Base-by-base conservation (phyloP, 2,329 filamentous ascomycete genomes). In the Penicillium sumatraense region DNA sequence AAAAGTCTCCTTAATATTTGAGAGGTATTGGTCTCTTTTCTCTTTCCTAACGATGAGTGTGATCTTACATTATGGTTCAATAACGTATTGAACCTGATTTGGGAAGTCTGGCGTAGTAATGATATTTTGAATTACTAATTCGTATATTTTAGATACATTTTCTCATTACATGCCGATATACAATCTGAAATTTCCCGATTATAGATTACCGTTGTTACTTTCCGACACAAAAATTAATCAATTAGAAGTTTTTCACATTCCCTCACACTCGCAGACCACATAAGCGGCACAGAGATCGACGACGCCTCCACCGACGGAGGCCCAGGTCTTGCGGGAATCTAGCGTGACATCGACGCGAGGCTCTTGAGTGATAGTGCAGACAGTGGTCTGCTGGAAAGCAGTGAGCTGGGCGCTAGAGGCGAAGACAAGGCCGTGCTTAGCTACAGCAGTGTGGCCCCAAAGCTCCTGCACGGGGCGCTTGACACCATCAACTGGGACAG, bases 401-500 rank as follows among this genome's bases (percentile, higher is more conserved):
- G 52, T 60, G 18, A 69, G 49, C 58, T 66, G 63, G n/a, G 62
- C 64, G 46, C 62, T 67, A 8, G 65, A 63, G 7, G 61, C 65
- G 16, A 59, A 58, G 14, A 69, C 61, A 9, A 50, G 48, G 21
- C 66, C 65, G 10, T 60, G 20, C 2, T 50, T 16, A 10, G 58
- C 60, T 9, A 69, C 51, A 5, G 60, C 23, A n/a, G 64, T 69
- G 21, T 61, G 18, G 13, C 57, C 60, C 57, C 61, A 69, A 51
- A 69, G 60, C 14, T 55, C 42, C 23, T 53, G 44, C 13, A 69
- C 57, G 33, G 59, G 46, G 21, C 58, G 59, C n/a, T 54, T 51
- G 18, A 48, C 40, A 14, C 65, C 65, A 18, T 68, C 63, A 14
- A 58, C 46, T 6, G 63, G 54, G 38, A 69, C 38, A 16, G 46